Conservation (phyloP, 2,329 filamentous ascomycete species). For the Fusarium albidum region DNA sequence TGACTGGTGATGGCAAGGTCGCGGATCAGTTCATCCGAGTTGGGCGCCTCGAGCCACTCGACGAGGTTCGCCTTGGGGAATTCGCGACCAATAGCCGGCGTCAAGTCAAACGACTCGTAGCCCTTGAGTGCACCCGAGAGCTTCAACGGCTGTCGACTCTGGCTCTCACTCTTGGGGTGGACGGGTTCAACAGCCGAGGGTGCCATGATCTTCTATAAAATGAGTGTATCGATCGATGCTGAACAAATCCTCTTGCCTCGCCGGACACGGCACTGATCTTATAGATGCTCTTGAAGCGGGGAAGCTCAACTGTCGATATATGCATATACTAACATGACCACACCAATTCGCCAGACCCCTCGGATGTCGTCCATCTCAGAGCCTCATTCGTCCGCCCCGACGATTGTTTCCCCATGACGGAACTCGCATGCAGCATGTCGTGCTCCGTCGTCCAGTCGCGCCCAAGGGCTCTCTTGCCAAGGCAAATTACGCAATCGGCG, state of each 20-base stretch:
- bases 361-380: not conserved
- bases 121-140: slow-evolving; percentile 59
- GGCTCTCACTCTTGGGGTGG: slow-evolving; percentile 34
- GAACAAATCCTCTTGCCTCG: not conserved
- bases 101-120: slow-evolving; percentile 65
- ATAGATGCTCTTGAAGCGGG: slow-evolving; percentile 7
- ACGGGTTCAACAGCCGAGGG: slow-evolving; percentile 28
- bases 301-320: not conserved
- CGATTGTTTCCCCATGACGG: slow-evolving; percentile 8
- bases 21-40: slow-evolving; percentile 69
- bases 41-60: slow-evolving; percentile 67
- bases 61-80: slow-evolving; percentile 66
- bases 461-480: not conserved
- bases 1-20: slow-evolving; percentile 74
- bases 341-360: not conserved
- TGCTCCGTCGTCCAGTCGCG: slow-evolving; percentile 11
- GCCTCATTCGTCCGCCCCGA: not conserved
- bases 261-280: not conserved
- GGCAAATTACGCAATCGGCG: slow-evolving; percentile 23
- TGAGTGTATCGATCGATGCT: not conserved
- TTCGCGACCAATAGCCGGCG: slow-evolving; percentile 69
- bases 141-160: slow-evolving; percentile 54
- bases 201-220: slow-evolving; percentile 17
- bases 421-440: slow-evolving; percentile 11
- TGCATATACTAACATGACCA: not conserved